These are phyloP conservation scores for Zychaea mexicana DNA, from an alignment of 371 early-diverging fungal species.

Conservation along the genomic window DNA sequence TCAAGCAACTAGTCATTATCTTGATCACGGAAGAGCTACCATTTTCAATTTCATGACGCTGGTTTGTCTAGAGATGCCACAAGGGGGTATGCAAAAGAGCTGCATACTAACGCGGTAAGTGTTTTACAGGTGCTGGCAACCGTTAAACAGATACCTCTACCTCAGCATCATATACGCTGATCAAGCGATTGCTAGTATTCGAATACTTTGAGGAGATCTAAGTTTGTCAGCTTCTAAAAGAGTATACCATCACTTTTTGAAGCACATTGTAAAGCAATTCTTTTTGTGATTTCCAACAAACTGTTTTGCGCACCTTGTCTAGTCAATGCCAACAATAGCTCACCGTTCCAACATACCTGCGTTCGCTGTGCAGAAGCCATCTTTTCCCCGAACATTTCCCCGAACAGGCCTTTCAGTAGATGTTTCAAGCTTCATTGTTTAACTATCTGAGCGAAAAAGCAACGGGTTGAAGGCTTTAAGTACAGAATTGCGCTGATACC, in stretches of 20 bases:
- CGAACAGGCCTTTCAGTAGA: constrained; percentile 29
- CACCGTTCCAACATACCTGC: constrained; percentile 48
- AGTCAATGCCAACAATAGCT: constrained; percentile 41
- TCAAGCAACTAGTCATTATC: constrained; percentile 35
- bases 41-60: constrained; percentile 61
- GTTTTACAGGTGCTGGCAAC: no score
- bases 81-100: no score
- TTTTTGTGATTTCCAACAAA: constrained; percentile 46
- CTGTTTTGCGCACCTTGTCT: constrained; percentile 14
- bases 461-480: constrained; percentile 26
- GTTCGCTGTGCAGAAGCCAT: constrained; percentile 49
- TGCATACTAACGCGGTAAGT: no score
- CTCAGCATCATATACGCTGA: no score
- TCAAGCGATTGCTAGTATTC: no score
- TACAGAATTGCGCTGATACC: constrained; percentile 57
- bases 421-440: constrained; percentile 36
- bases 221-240: no score
- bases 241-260: no score
- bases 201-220: no score
- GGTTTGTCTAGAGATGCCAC: no score
- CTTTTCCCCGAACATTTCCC: no score
- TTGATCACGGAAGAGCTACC: constrained; percentile 42
- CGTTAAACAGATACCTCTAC: no score
- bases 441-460: constrained; percentile 15
- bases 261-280: constrained; percentile 42